Evolutionary conservation across 305 asterid genomes (phyloP).

Genomic region (Fraxinus ornus): DNA sequence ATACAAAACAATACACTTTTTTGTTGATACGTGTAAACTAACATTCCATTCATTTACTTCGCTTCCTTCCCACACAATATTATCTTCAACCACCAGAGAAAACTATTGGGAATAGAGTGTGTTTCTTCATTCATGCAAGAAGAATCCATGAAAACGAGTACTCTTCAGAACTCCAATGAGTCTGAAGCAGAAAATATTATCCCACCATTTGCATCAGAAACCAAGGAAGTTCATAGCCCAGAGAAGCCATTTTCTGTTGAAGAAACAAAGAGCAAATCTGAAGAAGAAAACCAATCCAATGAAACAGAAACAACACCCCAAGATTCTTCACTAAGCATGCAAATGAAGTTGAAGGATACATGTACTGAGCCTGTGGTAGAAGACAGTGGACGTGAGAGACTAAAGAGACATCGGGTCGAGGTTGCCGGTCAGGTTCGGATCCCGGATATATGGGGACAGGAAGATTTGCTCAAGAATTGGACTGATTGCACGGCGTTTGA

Average conservation of each 20-base stretch:
- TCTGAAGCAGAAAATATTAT: background rate
- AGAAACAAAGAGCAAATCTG: background rate
- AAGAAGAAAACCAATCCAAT: background rate
- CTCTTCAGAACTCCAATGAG: slow-evolving; percentile 9
- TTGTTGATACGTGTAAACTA: slow-evolving; percentile 45
- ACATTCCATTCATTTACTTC: slow-evolving; percentile 37
- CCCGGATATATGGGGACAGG: slow-evolving; percentile 73
- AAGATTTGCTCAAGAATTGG: slow-evolving; percentile 60
- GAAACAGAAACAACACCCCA: background rate
- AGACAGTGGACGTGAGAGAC: slow-evolving; percentile 51
- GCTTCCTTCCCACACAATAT: slow-evolving; percentile 15
- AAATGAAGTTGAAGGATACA: background rate
- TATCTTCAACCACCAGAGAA: slow-evolving; percentile 2
- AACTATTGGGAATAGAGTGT: background rate
- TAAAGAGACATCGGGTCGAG: slow-evolving; percentile 59
- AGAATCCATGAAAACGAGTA: slow-evolving; percentile 19
- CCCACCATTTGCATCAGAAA: background rate
- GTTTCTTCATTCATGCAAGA: slow-evolving; percentile 20
- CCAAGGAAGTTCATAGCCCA: background rate
- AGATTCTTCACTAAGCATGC: background rate
- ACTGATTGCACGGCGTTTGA: slow-evolving; percentile 54
- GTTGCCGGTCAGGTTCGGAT: slow-evolving; percentile 66
- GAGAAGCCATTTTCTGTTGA: slow-evolving; percentile 10
- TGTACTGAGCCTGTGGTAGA: background rate
- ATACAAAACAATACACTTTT: slow-evolving; percentile 32